Evolutionary conservation across 2,329 filamentous ascomycete genomes (phyloP), one percentile per base, ranked within the genome.

Genomic region (Calonectria multiphialidica): DNA sequence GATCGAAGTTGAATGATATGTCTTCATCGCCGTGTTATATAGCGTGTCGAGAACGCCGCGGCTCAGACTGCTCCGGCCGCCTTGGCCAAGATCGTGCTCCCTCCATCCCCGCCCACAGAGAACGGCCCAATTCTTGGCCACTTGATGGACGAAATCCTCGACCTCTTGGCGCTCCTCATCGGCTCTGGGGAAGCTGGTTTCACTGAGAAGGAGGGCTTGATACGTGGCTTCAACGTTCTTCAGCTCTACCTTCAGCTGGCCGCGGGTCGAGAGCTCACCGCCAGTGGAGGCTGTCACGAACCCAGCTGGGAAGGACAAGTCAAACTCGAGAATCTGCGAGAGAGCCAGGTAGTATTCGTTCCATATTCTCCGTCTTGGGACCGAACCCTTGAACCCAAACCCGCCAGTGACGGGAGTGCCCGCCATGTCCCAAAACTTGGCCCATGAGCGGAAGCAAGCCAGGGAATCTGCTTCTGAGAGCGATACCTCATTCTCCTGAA

Each of bases 1-100:
- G 73, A 98, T 94, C 12, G 95, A 87, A 1, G 96, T 98, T 1
- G 97, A 99, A 83, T 99, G 97, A 80, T 97, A 99, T 0, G 96
- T 98, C 83, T 97, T 98, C 12, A 94, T 95, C 9, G 96, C 95
- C 25, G 96, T 95, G 45, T 93, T 93, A 83, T 98, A 99, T 8
- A 99, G 88, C 33, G 95, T 94, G 82, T 97, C 96, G 47, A 99
- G 89, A 37, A 97, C 92, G 63, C 92, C 92, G 66, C 93, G 91
- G 74, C 94, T 94, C 21, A 96, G 86, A 25, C 89, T 91, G 79
- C 93, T 91, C 77, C 95, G 94, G 10, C 95, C 96, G 7, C 94
- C 95, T 78, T 93, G 91, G 4, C 95, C 95, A 33, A 98, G 88
- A 76, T 98, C 95, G 66, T 91, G 86, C 74, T 98, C 93, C 49